Evolutionary conservation across 2,329 filamentous ascomycete species (phyloP).

Genomic region (Colletotrichum caudatum): DNA sequence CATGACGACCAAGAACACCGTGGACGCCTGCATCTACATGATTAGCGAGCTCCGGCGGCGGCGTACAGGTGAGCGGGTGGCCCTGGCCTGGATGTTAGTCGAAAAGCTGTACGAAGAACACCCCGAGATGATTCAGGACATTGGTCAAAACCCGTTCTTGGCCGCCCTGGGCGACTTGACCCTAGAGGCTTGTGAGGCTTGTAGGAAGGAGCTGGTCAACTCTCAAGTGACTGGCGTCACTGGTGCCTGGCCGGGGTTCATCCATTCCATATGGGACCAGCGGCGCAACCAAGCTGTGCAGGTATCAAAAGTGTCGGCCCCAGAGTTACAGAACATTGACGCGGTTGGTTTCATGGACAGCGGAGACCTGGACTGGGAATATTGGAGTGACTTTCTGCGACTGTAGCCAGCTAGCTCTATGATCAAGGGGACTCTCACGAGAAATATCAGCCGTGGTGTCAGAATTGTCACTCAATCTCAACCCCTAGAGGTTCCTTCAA

Average conservation of each 20-base stretch:
- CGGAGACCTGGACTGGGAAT: conserved; percentile 29
- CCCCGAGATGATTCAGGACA: conserved; percentile 34
- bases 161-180: conserved; percentile 9
- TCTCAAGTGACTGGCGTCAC: not conserved
- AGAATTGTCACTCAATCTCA: not conserved
- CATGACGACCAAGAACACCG: conserved; percentile 44
- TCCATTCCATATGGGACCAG: not conserved
- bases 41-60: conserved; percentile 48
- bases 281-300: not conserved
- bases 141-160: not conserved
- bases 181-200: conserved; percentile 22
- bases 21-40: conserved; percentile 51
- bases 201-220: not conserved
- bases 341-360: conserved; percentile 9
- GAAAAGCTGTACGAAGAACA: conserved; percentile 46
- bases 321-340: not conserved
- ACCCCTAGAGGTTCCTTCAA: not conserved
- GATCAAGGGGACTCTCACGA: not conserved
- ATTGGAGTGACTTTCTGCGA: conserved; percentile 32
- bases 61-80: conserved; percentile 39
- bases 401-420: not conserved
- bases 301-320: not conserved
- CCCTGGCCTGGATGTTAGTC: conserved; percentile 47
- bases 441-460: not conserved
- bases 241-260: not conserved